Evolutionary conservation across 352 stramenopile genomes (phyloP).

Genomic region (Phytophthora ramorum): DNA sequence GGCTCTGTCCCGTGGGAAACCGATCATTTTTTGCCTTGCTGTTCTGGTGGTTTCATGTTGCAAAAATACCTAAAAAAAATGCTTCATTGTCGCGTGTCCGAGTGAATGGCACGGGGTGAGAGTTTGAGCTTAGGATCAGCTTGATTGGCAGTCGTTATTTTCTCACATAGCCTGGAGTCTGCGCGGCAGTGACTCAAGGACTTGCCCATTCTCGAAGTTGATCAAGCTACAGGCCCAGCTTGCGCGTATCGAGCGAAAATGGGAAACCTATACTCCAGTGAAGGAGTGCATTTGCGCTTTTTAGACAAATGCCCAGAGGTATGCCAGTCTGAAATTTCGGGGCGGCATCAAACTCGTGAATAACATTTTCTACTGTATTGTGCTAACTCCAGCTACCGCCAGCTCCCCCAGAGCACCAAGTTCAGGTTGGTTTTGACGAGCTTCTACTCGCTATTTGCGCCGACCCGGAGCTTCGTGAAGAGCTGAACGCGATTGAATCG

Average conservation of each 20-base stretch:
- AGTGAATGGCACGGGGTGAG: constrained; percentile 7
- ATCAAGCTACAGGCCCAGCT: neutral
- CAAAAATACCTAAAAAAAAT: constrained; percentile 35
- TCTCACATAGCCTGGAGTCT: constrained; percentile 18
- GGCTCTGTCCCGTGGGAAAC: constrained; percentile 23
- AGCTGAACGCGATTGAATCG: constrained; percentile 54
- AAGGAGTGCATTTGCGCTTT: constrained; percentile 48
- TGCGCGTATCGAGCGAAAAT: constrained; percentile 33
- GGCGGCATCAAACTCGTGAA: neutral
- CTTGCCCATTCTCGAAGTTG: neutral
- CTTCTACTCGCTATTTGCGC: constrained; percentile 44
- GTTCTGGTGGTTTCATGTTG: constrained; percentile 31
- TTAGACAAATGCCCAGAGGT: constrained; percentile 70
- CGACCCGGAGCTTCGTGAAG: constrained; percentile 35
- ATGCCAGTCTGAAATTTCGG: neutral
- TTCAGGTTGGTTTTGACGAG: constrained; percentile 55
- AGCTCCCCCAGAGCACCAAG: constrained; percentile 41
- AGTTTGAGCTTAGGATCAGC: neutral
- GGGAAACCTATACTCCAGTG: constrained; percentile 57
- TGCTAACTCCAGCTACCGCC: constrained; percentile 55
- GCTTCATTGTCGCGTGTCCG: constrained; percentile 17
- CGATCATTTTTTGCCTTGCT: constrained; percentile 1
- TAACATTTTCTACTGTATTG: constrained; percentile 7
- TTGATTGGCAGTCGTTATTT: constrained; percentile 28
- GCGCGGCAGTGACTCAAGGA: neutral